Percentiles rank a stretch among this genome's conserved stretches.
phyloP scores from a whole-genome alignment of 176 grass and related monocot genomes.

The Aegilops longissima region DNA sequence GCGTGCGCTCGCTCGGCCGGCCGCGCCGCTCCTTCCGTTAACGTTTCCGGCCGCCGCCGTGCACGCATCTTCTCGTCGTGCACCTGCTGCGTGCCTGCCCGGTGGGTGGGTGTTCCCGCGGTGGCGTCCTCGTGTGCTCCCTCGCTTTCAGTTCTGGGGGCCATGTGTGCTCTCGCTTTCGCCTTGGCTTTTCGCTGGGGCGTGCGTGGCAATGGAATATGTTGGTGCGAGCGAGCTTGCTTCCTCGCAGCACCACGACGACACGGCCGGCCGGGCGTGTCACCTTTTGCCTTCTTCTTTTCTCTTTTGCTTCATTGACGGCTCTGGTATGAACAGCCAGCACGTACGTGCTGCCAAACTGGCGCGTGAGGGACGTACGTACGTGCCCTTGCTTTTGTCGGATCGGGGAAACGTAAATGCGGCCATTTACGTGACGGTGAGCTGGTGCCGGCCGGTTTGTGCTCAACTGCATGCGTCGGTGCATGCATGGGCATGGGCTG shows the following conservation, averaged over 20 bases:
- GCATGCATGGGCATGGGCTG: too few species aligned
- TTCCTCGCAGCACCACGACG: not conserved
- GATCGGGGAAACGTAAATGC: not conserved
- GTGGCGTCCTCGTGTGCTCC: too few species aligned
- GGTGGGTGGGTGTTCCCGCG: too few species aligned
- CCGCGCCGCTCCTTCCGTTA: too few species aligned
- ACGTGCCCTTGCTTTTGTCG: not conserved
- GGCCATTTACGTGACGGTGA: not conserved
- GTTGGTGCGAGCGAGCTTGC: not conserved
- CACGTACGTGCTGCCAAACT: not conserved
- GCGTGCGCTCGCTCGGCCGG: too few species aligned
- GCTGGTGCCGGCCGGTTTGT: too few species aligned
- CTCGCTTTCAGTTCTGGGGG: not conserved
- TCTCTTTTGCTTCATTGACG: not conserved
- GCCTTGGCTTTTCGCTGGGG: not conserved
- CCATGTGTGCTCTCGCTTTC: not conserved
- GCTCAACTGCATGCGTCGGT: too few species aligned
- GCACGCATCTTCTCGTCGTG: not conserved
- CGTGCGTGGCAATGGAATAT: not conserved
- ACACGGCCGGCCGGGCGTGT: not conserved
- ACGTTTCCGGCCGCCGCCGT: too few species aligned
- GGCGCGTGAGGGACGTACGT: not conserved
- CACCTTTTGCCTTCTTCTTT: not conserved
- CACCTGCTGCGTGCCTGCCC: too few species aligned
- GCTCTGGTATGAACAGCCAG: not conserved